Base-by-base conservation (phyloP, 1,139 yeast species). In the Barnettozyma hawaiiensis region DNA sequence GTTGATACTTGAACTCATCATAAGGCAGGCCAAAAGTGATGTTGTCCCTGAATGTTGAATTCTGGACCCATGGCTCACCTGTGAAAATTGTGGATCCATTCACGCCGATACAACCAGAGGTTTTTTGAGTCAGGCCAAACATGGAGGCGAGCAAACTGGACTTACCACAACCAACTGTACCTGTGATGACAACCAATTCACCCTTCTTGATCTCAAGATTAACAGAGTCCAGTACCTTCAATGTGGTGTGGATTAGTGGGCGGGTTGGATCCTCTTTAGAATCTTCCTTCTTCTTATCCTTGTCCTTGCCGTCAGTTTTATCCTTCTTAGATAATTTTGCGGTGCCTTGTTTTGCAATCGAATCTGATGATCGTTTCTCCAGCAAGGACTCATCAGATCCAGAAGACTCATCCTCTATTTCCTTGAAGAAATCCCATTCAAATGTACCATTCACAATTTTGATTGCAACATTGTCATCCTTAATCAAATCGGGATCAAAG, bases 1-100 rank as follows among this genome's bases (percentile, higher is more conserved):
- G 61, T 1, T 72, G 63, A 55, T 86, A 86, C 53, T 65, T 69
- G 7, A 63, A 59, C 42, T 69, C 65, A 43, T 83, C 79, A 47
- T 58, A 81, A 1, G 70, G 71, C 7, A 65, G 57, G 2, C 96
- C 96, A 64, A 87, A 87, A 0, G 74, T 49, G 45, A 87, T 85
- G 55, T 87, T 87, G 23, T 83, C 81, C 49, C 75, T 70, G 3
- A 86, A 80, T 0, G 95, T 82, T 2, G 86, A 77, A 58, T 85
- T 87, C 61, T 84, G 94, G 41, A 85, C 78, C 96, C 96, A 87
- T 8, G 94, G 90, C 26, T 76, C 76, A 31, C 67, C 67, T 47
- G 67, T 61, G 31, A 62, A 41, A 23, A 64, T 29, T 4, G 41
- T 22, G 1, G 50, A 41, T 5, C 55, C 53, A 31, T 67, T 62